These are phyloP conservation scores for Fraxinus pennsylvanica DNA, from an alignment of 257 asterid species.

Conservation along the genomic window DNA sequence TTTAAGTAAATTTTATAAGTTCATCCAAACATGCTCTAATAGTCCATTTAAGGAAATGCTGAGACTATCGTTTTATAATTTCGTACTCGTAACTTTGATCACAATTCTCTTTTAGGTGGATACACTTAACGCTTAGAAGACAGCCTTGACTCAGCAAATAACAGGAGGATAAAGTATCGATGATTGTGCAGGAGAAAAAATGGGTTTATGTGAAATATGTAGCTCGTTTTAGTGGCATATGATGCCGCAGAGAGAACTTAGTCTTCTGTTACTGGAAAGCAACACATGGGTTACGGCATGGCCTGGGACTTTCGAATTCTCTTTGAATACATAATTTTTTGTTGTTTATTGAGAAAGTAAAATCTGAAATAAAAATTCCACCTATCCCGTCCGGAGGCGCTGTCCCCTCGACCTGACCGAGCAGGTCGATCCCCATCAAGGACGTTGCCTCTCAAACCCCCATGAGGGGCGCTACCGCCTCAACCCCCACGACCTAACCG, in stretches of 20 bases:
- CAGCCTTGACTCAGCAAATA: slow-evolving; percentile 70
- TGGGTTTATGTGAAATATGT: slow-evolving; percentile 95
- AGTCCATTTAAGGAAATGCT: background rate
- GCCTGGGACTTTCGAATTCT: slow-evolving; percentile 69
- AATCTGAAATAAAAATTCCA: background rate
- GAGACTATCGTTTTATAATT: background rate
- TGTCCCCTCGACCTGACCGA: too few species aligned
- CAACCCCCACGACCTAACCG: too few species aligned
- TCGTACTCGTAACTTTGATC: background rate
- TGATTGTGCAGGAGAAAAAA: slow-evolving; percentile 94
- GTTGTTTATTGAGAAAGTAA: background rate
- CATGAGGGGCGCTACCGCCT: too few species aligned
- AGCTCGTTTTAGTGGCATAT: slow-evolving; percentile 74
- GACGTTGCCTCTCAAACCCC: too few species aligned
- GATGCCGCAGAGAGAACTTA: slow-evolving; percentile 98
- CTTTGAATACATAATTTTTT: slow-evolving; percentile 52
- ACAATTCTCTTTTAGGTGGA: slow-evolving; percentile 61
- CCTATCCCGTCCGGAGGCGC: too few species aligned
- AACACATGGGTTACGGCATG: slow-evolving; percentile 92
- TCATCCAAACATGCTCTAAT: background rate
- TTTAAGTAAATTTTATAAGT: too few species aligned
- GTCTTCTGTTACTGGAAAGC: slow-evolving; percentile 95
- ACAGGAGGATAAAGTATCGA: slow-evolving; percentile 63
- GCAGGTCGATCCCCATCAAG: too few species aligned
- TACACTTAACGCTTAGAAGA: slow-evolving; percentile 77